Base-by-base conservation (phyloP, 768 basidiomycete genomes). In the Suillus occidentalis region DNA sequence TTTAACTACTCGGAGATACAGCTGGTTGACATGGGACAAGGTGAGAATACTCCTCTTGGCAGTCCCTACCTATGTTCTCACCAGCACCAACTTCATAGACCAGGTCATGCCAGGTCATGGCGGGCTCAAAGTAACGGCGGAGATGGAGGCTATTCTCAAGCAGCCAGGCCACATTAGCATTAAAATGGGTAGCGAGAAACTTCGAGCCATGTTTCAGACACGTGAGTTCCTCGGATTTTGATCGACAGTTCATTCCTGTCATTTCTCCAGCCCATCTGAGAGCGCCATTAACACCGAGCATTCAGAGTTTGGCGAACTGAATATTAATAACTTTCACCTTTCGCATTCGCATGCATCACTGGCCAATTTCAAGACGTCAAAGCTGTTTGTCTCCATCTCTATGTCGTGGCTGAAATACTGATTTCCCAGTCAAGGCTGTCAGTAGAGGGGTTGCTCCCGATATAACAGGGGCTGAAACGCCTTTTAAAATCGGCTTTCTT, bases 401-500 rank as follows among this genome's bases (percentile, higher is more conserved):
- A 28, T 31, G 53, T 28, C 6, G 13, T 12, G 39, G 16, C 10
- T 28, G 37, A 58, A 40, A 18, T 40, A 14, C 25, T 58, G 16
- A 58, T 40, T 58, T 20, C 25, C 31, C 14, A 6, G 56, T 39
- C 31, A 61, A 76, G 75, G 67, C 65, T 3, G 40, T 77, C 62
- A 64, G 67, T 52, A 65, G 68, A 4, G 77, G 78, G 0, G 65
- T 62, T 0, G 79, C 79, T 0, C 82, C 83, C 2, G 76, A 79
- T 58, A 69, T 84, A 1, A 63, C 56, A 25, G 74, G 73, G 45
- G 77, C 79, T 0, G 81, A 85, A 70, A 83, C 84, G 0, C 71
- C 79, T 2, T 83, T 78, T 67, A 69, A 78, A 55, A 75, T 79
- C 8, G 79, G 84, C 1, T 85, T 83, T 62, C 76, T 81, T 6